Base-by-base conservation (phyloP, 1,139 yeast genomes). In the Debaryomyces sp. region DNA sequence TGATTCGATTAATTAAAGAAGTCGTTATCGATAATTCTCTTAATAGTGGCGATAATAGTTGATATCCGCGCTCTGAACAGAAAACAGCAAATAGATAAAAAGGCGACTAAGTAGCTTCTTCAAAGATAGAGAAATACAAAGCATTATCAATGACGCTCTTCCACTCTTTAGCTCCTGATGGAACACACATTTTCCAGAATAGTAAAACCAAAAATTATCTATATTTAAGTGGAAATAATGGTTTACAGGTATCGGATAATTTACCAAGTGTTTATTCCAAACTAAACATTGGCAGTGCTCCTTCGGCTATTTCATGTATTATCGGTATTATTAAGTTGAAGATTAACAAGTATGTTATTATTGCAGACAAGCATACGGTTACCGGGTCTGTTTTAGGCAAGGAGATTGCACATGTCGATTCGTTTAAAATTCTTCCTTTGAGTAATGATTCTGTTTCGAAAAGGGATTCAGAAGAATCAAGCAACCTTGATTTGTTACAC, bases 321-420 rank as follows among this genome's bases (percentile, higher is more conserved):
- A 73, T 92, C 50, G 99, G 99, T 45, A 74, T 85, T 24, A 81
- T 91, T 54, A 81, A 80, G 59, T 67, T 77, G 58, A 77, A 77
- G 56, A 54, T 73, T 50, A 67, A 67, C 60, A 65, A 63, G 48
- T 76, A 76, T 57, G 60, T 75, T 26, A 62, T 77, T 30, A 56
- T 75, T 23, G 75, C 70, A 22, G 85, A 87, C 43, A 75, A 77
- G 37, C 84, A 85, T 44, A 75, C 78, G 46, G 80, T 79, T 44
- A 81, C 81, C 3, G 97, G 97, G 10, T 66, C 76, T n/a, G 68
- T 91, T 44, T 78, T 82, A 57, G 84, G 82, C 41, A 82, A 86
- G 54, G 74, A 74, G 15, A 74, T 90, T 39, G 85, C 79, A 60
- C 77, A 75, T 54, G 81, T 88, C 47, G 79, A 77, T 6, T 76